Evolutionary conservation across 148 eudicot species (phyloP).

Genomic region (Mesembryanthemum crystallinum): DNA sequence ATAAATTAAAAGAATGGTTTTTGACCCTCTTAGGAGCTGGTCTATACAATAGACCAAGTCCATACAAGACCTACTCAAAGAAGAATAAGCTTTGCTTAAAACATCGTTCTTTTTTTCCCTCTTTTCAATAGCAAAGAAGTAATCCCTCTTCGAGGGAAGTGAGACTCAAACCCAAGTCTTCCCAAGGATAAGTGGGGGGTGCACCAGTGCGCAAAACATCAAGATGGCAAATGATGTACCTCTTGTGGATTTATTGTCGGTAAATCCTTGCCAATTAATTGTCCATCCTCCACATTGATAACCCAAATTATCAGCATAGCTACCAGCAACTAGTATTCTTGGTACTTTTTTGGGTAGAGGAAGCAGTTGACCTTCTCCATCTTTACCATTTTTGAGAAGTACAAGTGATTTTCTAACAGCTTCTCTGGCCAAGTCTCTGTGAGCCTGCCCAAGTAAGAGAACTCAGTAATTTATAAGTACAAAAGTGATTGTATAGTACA

Average conservation of each 20-base stretch:
- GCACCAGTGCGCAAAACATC: not conserved
- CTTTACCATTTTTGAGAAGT: constrained; percentile 77
- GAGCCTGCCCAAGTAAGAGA: constrained; percentile 46
- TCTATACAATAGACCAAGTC: too few relatives aligned
- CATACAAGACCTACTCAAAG: too few relatives aligned
- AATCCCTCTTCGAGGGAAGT: too few relatives aligned
- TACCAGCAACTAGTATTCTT: constrained; percentile 74
- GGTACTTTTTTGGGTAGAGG: constrained; percentile 64
- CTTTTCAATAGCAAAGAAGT: too few relatives aligned
- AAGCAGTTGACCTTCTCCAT: constrained; percentile 39
- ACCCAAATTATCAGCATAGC: constrained; percentile 86
- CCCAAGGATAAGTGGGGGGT: too few relatives aligned
- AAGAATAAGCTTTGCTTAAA: not conserved
- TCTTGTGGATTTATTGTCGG: constrained; percentile 63
- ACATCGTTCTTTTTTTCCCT: too few relatives aligned
- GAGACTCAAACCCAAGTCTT: too few relatives aligned
- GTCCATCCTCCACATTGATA: constrained; percentile 99
- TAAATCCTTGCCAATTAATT: constrained; percentile 84
- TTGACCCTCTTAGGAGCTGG: too few relatives aligned
- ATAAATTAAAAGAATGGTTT: not conserved
- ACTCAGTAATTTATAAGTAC: not conserved
- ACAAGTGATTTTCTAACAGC: constrained; percentile 92
- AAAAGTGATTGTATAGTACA: too few relatives aligned
- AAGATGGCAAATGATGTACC: constrained; percentile 38
- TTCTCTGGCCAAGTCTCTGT: constrained; percentile 85